Evolutionary conservation across 2,329 filamentous ascomycete genomes (phyloP), one percentile per base, ranked within the genome.

Genomic region (Cladophialophora chaetospira): DNA sequence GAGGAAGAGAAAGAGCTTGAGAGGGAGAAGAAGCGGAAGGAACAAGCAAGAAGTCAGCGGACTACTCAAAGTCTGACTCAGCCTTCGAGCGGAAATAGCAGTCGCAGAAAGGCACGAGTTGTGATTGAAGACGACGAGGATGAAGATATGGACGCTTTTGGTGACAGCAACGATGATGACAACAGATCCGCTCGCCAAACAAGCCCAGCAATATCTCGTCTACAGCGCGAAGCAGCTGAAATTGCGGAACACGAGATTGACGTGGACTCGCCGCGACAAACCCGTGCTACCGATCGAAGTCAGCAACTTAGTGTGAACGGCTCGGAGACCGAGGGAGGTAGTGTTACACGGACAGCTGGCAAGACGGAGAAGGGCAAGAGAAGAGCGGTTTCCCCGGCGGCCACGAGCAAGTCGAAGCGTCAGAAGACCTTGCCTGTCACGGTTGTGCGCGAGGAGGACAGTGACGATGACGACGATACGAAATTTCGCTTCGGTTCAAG

Each of bases 381-480:
- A 46, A 19, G 45, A n/a, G 58, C 60, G 21, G 47, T 40, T 29
- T 52, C 51, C 6, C 42, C 26, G 25, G 31, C 38, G 4, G 53
- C 31, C 13, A 36, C 57, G 25, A 46, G 49, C 13, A 38, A 45
- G n/a, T 19, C 61, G 9, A 64, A 66, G 44, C 49, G 59, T 29
- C 68, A 69, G 48, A 69, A 71, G 71, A 58, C 55, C 47, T 50
- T 73, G 71, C 62, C 63, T 33, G 62, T 64, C 38, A 62, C 54
- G 11, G 51, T 45, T 19, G 44, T 60, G 26, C 56, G 53, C 6
- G 57, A 67, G 68, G 62, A 64, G 67, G 49, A 68, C 25, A 65
- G 60, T 51, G 65, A 68, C 9, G 82, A 82, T 42, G 82, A 82
- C 65, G 82, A 83, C 25, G 79, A 79, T 28, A 82, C 83, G 63